Evolutionary conservation across 352 stramenopile species (phyloP), one percentile per base, ranked within the genome.

Genomic region (Phytophthora europaea): DNA sequence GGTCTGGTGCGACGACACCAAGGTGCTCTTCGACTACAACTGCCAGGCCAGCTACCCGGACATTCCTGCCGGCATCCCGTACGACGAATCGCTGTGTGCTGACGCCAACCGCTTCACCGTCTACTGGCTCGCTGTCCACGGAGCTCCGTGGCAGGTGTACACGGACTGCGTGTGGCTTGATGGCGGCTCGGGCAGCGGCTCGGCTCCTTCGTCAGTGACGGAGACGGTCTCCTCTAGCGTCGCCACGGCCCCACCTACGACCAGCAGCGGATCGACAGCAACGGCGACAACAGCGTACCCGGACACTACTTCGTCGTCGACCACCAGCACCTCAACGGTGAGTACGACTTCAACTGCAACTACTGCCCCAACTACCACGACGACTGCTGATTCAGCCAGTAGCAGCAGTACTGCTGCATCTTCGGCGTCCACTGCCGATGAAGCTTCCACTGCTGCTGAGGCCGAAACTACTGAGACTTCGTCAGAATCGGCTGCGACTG

Each of bases 151-250:
- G 80, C 82, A 89, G 67, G 82, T 84, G 65, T 89, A 86, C 70
- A 87, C 66, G 12, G 74, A 90, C 73, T 90, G 83, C 51, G 83
- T 88, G 20, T 85, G 79, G 70, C 70, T 86, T 18, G 83, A 79
- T 16, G 45, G 38, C 6, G 67, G 73, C 45, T 70, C 62, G 1
- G 28, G 58, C 23, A 73, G 58, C 12, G 68, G 67, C 12, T 66
- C 62, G 12, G 64, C 58, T 23, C 75, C 67, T 51, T 66, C 67
- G 28, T 61, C 59, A 16, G 70, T 73, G 59, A 65, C 56, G 4
- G 38, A 75, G 52, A 54, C 55, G 8, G 60, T 74, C 5, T 51
- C 54, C 16, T 72, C 69, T 6, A 68, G 26, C 47, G 65, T 71
- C 8, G 69, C 51, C 22, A 77, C 73, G 34, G 69, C 61, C 2